Evolutionary conservation across 2,329 filamentous ascomycete species (phyloP).

Genomic region (Diaporthe velutina): DNA sequence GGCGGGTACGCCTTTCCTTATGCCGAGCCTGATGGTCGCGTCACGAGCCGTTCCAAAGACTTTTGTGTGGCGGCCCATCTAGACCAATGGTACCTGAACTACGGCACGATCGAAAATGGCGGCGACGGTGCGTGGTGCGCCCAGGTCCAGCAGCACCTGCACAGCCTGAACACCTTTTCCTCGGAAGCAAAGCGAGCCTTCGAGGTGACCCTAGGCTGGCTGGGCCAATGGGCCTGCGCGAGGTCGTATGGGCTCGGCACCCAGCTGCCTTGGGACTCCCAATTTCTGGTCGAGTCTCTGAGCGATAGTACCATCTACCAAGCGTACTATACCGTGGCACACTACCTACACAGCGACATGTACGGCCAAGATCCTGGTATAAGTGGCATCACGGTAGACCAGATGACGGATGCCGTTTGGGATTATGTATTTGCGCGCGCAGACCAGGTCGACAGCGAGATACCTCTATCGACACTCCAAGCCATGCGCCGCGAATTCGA

Average conservation of each 20-base stretch:
- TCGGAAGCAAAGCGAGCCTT: conserved; percentile 5
- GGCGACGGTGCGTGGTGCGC: conserved; percentile 16
- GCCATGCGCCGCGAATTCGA: conserved; percentile 4
- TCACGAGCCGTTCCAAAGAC: conserved; percentile 73
- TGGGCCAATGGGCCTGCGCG: conserved; percentile 5
- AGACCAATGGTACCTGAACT: conserved; percentile 1
- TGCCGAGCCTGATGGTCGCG: conserved; percentile 5
- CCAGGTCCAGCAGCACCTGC: conserved; percentile 5
- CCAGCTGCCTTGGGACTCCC: conserved; percentile 1
- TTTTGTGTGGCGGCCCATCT: conserved; percentile 1
- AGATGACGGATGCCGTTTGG: conserved; percentile 7
- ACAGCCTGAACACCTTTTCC: conserved; percentile 1
- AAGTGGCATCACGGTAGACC: conserved; percentile 1
- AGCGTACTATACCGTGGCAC: background rate
- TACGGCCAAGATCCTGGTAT: background rate
- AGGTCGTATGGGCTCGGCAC: background rate
- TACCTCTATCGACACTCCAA: conserved; percentile 1
- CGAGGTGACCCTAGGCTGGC: conserved; percentile 1
- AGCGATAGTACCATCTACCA: conserved; percentile 8
- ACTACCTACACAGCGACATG: conserved; percentile 4
- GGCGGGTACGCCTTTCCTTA: conserved; percentile 1
- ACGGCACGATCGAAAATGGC: conserved; percentile 9
- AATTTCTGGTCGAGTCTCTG: conserved; percentile 6
- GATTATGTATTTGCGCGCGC: conserved; percentile 5
- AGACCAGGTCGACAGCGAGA: conserved; percentile 2